Evolutionary conservation across 805 yeast species (phyloP), one percentile per base, ranked within the genome.

Genomic region (Candida sakaeoensis): DNA sequence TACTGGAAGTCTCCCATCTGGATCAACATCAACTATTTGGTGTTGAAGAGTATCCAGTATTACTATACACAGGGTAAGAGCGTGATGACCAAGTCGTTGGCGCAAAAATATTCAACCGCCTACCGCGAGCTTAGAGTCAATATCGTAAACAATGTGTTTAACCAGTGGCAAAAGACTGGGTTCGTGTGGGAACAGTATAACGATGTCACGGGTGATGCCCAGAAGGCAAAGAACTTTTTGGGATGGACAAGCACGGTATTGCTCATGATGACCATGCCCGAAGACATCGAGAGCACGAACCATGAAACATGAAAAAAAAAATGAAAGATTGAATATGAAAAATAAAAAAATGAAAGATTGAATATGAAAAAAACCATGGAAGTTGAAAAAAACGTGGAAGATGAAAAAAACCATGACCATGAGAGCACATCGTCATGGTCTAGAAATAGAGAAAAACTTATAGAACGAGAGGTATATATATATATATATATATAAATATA

Each of bases 1-100:
- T 93, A 93, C 65, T 93, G 99, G 99, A 76, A 96, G 47, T 93
- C 96, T 1, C 87, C 95, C 14, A 72, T 93, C 19, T 93, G 98
- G 98, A 70, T 89, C 50, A 85, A 89, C 58, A 85, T 93, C 54
- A 93, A 93, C 65, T 91, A 88, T 54, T 65, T 93, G 59, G 69
- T 82, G 4, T 66, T 93, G 31, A 93, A 88, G 39, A 74, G 85
- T 4, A 65, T 93, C 45, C 58, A 67, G 23, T 63, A 78, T 56
- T 91, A 90, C 53, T 51, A 58, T 28, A 48, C 44, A 5, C 50
- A 48, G 5, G 53, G 72, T 2, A 63, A 58, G 4, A n/a, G 33
- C 1, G 41, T 45, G 27, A 52, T 61, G 40, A 60, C 71, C 1
- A 53, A 60, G 14, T 51, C 44, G 4, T 54, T 69, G 36, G 77